These are phyloP conservation scores for Beauveria pseudobassiana DNA, from an alignment of 2,329 filamentous ascomycete species.

Conservation along the genomic window DNA sequence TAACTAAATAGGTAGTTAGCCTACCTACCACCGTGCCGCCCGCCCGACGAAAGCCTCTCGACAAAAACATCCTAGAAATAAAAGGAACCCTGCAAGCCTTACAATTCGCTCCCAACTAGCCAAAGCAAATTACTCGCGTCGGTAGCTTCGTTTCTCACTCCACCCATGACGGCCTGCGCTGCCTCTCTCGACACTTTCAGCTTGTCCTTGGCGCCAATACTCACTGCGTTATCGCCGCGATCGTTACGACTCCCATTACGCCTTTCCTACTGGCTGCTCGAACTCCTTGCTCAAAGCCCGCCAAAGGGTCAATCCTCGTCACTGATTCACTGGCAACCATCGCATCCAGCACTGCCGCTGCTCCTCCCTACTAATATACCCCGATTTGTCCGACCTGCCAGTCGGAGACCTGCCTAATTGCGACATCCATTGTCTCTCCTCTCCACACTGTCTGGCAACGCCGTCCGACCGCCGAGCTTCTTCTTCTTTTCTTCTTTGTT, in stretches of 20 bases:
- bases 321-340: neutral
- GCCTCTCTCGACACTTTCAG: neutral
- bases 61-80: neutral
- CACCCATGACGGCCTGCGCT: neutral
- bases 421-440: neutral
- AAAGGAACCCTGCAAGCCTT: neutral
- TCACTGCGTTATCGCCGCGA: neutral
- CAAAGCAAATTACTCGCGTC: neutral
- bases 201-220: neutral
- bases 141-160: neutral
- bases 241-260: neutral
- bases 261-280: neutral
- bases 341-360: neutral
- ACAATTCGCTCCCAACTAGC: neutral
- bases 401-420: conserved; percentile 5
- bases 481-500: neutral
- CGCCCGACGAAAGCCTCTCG: neutral
- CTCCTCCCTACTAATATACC: neutral
- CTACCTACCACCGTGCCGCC: too few species aligned
- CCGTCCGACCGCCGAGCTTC: neutral
- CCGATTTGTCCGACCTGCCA: neutral
- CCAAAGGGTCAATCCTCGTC: neutral
- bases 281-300: neutral
- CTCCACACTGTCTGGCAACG: conserved; percentile 4
- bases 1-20: neutral